A percentile compares a stretch with the other conserved stretches of the same genome.
These are phyloP conservation scores for Russula brevipes DNA, from an alignment of 768 basidiomycete genomes.

Conservation along the genomic window DNA sequence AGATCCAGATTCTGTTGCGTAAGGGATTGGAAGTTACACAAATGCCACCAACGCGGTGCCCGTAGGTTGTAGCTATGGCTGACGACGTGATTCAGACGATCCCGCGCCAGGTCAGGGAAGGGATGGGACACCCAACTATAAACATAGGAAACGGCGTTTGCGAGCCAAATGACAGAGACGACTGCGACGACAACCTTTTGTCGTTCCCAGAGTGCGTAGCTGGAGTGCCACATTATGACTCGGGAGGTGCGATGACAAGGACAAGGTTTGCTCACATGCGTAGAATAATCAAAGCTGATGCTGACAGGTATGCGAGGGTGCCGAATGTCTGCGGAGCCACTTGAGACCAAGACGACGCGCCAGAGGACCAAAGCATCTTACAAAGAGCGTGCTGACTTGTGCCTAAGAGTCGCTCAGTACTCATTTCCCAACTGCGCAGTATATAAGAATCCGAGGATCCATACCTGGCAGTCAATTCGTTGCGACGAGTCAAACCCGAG, in stretches of 20 bases:
- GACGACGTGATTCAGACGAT: neutral
- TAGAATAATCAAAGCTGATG: neutral
- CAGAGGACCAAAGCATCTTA: too few relatives aligned
- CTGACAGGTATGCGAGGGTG: neutral
- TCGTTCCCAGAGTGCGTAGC: neutral
- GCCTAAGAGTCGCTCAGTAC: too few relatives aligned
- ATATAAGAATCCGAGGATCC: too few relatives aligned
- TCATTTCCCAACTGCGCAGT: too few relatives aligned
- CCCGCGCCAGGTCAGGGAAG: too few relatives aligned
- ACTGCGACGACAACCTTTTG: neutral
- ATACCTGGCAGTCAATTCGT: too few relatives aligned
- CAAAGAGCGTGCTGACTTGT: too few relatives aligned
- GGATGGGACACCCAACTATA: too few relatives aligned
- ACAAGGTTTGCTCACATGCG: slow-evolving; percentile 3
- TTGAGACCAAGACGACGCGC: neutral
- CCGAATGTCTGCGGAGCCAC: neutral
- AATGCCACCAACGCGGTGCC: neutral
- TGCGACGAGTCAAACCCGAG: too few relatives aligned
- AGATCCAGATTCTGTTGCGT: neutral
- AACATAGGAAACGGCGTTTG: neutral
- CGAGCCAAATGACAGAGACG: neutral
- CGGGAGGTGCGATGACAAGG: neutral
- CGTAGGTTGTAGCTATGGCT: neutral
- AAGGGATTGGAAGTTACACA: neutral
- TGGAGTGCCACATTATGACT: neutral